A percentile compares a stretch with the other conserved stretches of the same genome.
Evolutionary conservation across 208 protist species (phyloP).

Genomic region (Trypanosoma melophagium): DNA sequence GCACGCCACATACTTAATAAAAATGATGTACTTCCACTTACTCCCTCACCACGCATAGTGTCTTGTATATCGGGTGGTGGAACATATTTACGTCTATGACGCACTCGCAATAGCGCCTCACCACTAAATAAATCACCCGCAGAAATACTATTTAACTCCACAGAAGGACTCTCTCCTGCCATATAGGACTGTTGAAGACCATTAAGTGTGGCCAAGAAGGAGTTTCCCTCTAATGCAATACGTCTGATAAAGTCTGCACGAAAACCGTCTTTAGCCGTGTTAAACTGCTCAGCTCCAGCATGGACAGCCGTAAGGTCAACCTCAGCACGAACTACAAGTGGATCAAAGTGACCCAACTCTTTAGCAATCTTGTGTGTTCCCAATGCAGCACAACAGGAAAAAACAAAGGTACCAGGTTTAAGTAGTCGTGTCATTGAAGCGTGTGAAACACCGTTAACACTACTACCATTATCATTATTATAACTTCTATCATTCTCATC

Average conservation of each 20-base stretch:
- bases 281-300: constrained; percentile 2
- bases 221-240: constrained; percentile 19
- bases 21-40: constrained; percentile 21
- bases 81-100: background rate
- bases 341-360: constrained; percentile 46
- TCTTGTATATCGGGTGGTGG: constrained; percentile 3
- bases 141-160: background rate
- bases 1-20: constrained; percentile 26
- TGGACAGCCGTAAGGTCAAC: constrained; percentile 27
- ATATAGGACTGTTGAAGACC: constrained; percentile 13
- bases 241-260: constrained; percentile 14
- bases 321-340: constrained; percentile 42
- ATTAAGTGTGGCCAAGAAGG: constrained; percentile 17
- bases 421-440: constrained; percentile 19
- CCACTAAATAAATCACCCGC: background rate
- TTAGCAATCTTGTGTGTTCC: constrained; percentile 48
- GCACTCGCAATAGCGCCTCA: background rate
- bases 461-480: background rate
- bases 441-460: background rate
- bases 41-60: constrained; percentile 2
- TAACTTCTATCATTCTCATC: constrained; percentile 5
- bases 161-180: background rate
- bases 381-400: constrained; percentile 61
- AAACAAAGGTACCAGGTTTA: constrained; percentile 44
- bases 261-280: constrained; percentile 1